These are phyloP conservation scores for Tuber magnatum DNA, from an alignment of 495 filamentous ascomycete genomes.

Conservation along the genomic window DNA sequence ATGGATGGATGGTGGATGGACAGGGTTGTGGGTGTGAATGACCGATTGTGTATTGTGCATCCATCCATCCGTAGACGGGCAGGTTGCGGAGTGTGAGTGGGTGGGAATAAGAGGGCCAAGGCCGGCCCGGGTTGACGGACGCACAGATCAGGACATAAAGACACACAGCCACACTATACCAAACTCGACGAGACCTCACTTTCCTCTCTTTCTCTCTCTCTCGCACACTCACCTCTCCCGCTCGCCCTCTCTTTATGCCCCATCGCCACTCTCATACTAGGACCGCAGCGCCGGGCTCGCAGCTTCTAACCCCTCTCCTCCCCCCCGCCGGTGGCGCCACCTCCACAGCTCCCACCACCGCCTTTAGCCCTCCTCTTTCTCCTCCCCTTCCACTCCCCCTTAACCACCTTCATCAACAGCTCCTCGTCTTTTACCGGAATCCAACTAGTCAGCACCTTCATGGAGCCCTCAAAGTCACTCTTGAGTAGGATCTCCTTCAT, in stretches of 20 bases:
- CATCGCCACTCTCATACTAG: neutral
- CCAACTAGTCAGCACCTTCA: conserved; percentile 96
- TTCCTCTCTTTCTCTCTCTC: conserved; percentile 7
- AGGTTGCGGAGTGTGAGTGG: neutral
- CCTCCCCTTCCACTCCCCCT: conserved; percentile 74
- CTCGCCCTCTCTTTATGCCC: conserved; percentile 28
- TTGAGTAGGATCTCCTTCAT: conserved; percentile 86
- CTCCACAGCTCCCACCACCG: conserved; percentile 1
- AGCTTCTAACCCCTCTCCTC: neutral
- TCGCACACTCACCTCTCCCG: conserved; percentile 34
- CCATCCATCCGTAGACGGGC: neutral
- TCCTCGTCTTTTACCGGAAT: conserved; percentile 94
- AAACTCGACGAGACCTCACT: conserved; percentile 8
- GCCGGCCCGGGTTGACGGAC: neutral
- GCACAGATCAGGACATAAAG: neutral
- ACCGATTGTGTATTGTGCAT: neutral
- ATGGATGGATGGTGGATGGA: neutral
- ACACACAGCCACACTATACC: conserved; percentile 4
- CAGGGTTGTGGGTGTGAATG: neutral
- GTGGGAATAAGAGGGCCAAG: neutral
- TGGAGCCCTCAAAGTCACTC: conserved; percentile 92
- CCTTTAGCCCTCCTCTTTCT: conserved; percentile 32
- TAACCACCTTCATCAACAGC: conserved; percentile 86
- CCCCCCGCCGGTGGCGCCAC: conserved; percentile 14
- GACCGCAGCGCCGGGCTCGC: neutral